Conservation (phyloP, 805 yeast species). For the Metschnikowia hibisci region DNA sequence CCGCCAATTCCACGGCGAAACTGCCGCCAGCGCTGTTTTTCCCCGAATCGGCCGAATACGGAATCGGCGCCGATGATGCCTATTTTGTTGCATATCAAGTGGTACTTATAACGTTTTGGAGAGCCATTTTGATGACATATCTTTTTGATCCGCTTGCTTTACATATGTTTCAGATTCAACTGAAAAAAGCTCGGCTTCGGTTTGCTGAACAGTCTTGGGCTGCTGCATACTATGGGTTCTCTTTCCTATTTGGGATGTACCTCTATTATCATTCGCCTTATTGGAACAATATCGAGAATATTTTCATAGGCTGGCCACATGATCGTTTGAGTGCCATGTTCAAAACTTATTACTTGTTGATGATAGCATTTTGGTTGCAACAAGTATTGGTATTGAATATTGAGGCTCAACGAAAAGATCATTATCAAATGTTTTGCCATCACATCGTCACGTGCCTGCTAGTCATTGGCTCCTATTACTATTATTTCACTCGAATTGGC, state of each 20-base stretch:
- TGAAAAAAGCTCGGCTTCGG: constrained; percentile 53
- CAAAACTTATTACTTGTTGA: constrained; percentile 68
- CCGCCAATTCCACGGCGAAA: constrained; percentile 1
- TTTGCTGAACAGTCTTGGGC: constrained; percentile 90
- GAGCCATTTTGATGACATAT: constrained; percentile 59
- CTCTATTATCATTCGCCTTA: constrained; percentile 58
- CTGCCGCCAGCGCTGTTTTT: constrained; percentile 1
- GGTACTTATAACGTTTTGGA: constrained; percentile 50
- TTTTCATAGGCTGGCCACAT: constrained; percentile 76
- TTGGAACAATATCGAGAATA: constrained; percentile 50
- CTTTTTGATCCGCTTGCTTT: constrained; percentile 56
- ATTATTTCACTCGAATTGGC: constrained; percentile 73
- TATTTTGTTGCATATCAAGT: constrained; percentile 54
- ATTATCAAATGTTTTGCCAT: constrained; percentile 81
- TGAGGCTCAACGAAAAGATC: constrained; percentile 79
- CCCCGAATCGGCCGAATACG: constrained; percentile 33
- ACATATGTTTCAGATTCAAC: constrained; percentile 37
- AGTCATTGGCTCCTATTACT: constrained; percentile 66
- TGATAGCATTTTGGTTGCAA: constrained; percentile 76
- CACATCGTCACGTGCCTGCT: constrained; percentile 76
- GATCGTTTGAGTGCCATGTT: constrained; percentile 46
- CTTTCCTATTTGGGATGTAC: constrained; percentile 55
- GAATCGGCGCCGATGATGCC: constrained; percentile 52
- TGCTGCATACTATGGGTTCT: constrained; percentile 51
- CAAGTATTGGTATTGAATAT: constrained; percentile 73